Percentiles rank a stretch among this genome's conserved stretches.
Conservation (phyloP, 306 rosid genomes). For the Trifolium dubium region DNA sequence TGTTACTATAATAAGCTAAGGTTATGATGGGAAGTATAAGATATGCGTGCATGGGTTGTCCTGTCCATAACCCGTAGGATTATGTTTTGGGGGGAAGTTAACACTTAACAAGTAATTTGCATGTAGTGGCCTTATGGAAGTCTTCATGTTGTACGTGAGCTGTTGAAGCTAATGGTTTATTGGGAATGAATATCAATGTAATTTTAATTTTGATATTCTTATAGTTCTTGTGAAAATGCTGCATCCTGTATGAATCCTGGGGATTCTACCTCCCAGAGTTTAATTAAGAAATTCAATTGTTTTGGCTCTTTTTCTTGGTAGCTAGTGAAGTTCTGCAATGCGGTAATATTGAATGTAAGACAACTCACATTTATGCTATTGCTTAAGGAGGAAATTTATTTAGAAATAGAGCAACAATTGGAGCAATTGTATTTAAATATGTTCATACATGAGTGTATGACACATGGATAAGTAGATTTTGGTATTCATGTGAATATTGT, state of each 20-base stretch:
- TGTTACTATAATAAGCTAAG: constrained; percentile 8
- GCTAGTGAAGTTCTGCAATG: constrained; percentile 3
- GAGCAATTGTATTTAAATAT: neutral
- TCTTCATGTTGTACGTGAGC: constrained; percentile 16
- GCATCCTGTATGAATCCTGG: constrained; percentile 17
- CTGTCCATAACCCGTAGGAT: constrained; percentile 19
- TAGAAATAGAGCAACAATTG: neutral
- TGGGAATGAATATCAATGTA: constrained; percentile 10
- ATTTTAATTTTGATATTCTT: constrained; percentile 30
- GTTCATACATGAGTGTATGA: constrained; percentile 26
- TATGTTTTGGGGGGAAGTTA: constrained; percentile 18
- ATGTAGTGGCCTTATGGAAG: constrained; percentile 22
- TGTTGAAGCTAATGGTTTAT: constrained; percentile 29
- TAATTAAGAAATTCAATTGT: constrained; percentile 8
- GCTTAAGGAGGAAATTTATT: neutral
- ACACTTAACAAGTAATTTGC: constrained; percentile 5
- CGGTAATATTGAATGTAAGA: neutral
- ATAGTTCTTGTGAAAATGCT: constrained; percentile 33
- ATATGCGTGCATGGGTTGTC: constrained; percentile 26
- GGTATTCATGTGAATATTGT: constrained; percentile 3
- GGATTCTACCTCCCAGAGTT: constrained; percentile 4
- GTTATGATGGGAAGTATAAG: neutral
- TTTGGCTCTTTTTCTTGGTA: constrained; percentile 11
- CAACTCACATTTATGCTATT: neutral
- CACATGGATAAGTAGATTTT: constrained; percentile 16